Percentiles rank a stretch among this genome's conserved stretches.
Conservation (phyloP, 2,329 filamentous ascomycete genomes). For the Zymoseptoria pseudotritici region DNA sequence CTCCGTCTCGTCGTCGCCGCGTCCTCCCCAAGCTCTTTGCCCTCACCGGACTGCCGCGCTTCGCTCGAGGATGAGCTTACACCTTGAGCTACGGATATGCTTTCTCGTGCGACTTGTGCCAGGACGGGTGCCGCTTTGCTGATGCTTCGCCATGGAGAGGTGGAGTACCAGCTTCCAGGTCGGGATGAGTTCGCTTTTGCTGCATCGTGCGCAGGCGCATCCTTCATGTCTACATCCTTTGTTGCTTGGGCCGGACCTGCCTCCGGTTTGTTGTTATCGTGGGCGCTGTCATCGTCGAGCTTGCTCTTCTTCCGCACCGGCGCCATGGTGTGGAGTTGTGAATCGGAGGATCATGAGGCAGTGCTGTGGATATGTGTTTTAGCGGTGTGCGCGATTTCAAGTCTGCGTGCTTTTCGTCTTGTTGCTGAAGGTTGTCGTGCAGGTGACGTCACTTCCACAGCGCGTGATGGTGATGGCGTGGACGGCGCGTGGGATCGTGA, state of each 20-base stretch:
- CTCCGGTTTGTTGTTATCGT: conserved; percentile 12
- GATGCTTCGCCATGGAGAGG: conserved; percentile 30
- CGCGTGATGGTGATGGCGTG: background rate
- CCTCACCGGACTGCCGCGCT: background rate
- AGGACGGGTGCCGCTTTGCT: conserved; percentile 41
- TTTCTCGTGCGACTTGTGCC: conserved; percentile 41
- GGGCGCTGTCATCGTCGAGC: conserved; percentile 13
- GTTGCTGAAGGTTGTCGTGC: background rate
- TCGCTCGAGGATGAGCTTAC: conserved; percentile 26
- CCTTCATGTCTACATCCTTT: conserved; percentile 4
- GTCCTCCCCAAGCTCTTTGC: conserved; percentile 1
- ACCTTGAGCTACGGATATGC: conserved; percentile 38
- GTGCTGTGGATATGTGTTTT: background rate
- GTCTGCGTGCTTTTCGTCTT: background rate
- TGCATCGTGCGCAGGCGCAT: background rate
- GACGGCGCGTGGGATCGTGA: background rate
- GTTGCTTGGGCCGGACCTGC: conserved; percentile 1
- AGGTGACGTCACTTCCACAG: background rate
- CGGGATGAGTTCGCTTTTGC: background rate
- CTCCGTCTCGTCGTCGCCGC: conserved; percentile 23
- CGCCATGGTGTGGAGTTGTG: conserved; percentile 8
- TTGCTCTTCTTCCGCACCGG: conserved; percentile 22
- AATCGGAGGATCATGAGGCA: background rate
- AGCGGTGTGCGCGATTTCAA: background rate
- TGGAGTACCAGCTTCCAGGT: conserved; percentile 38